Conservation (phyloP, 2,329 filamentous ascomycete genomes). For the Bipolaris victoriae region DNA sequence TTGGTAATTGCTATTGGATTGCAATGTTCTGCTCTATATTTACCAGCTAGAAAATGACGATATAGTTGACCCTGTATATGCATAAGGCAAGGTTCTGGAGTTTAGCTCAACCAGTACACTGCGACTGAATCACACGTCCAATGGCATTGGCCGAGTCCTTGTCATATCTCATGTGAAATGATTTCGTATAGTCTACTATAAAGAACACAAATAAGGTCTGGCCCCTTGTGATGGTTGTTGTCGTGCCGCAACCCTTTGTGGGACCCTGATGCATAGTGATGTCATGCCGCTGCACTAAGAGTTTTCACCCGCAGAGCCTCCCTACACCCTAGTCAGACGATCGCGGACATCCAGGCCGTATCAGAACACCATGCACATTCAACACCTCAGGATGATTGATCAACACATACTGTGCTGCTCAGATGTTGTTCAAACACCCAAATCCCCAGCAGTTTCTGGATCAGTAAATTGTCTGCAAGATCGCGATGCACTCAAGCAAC, state of each 20-base stretch:
- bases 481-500: background rate
- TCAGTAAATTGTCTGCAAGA: background rate
- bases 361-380: background rate
- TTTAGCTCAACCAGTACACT: too few relatives aligned
- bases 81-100: too few relatives aligned
- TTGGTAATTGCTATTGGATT: too few relatives aligned
- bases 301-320: conserved; percentile 18
- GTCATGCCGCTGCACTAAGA: conserved; percentile 7
- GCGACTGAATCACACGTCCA: too few relatives aligned
- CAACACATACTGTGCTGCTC: background rate
- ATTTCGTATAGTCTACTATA: background rate
- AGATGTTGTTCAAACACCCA: background rate
- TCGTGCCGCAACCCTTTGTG: conserved; percentile 7
- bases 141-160: too few relatives aligned
- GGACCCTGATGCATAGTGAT: conserved; percentile 9
- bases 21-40: too few relatives aligned
- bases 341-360: conserved; percentile 5
- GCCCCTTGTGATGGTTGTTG: background rate
- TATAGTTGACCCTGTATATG: too few relatives aligned
- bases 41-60: too few relatives aligned
- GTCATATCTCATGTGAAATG: background rate
- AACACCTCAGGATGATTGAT: background rate
- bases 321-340: conserved; percentile 13
- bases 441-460: background rate
- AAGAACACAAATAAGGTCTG: background rate